Base-by-base conservation (phyloP, 2,329 filamentous ascomycete species). In the Ustulina deusta region DNA sequence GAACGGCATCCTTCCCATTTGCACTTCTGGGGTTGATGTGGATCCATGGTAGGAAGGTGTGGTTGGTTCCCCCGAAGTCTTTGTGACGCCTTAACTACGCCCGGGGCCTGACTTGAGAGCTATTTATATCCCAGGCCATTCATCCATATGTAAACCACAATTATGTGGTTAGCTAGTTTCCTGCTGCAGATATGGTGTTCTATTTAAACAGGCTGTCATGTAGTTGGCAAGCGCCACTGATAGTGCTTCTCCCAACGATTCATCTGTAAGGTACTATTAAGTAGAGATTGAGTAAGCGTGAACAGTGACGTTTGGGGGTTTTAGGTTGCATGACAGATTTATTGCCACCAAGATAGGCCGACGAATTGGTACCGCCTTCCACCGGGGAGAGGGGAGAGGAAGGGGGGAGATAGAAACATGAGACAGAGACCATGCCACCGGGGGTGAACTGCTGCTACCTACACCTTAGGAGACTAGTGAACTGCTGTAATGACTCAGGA, bases 191-290 rank as follows among this genome's bases (percentile, higher is more conserved):
- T 70, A 46, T 62, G 49, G 60, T 69, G 68, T 63, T 55, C 66
- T 54, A 72, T 57, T 66, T 51, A 71, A 62, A 61, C 71, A 69
- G 68, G 68, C 72, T 68, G 74, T 76, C 70, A 73, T 75, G 72
- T 68, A 71, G 65, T 59, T 65, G 51, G 57, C 71, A 66, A 58
- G 56, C 59, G 46, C 55, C 56, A 61, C 63, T 40, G 52, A 60
- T 5, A 36, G 25, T 61, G 25, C 44, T 29, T 57, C 48, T 25
- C 36, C 36, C 48, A 42, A 52, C 48, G 51, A 59, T 63, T 61
- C 54, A 63, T 57, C 27, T 65, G 52, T 36, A 48, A 59, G 42
- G 56, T 27, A 40, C 55, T 61, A 20, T 57, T n/a, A 42, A 32
- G 34, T 44, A 60, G 40, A 52, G 20, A 42, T 51, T 64, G 29